Percentiles rank a stretch among this genome's conserved stretches.
phyloP scores from a whole-genome alignment of 1,284 basidiomycete genomes.

The Heterobasidion parviporum region DNA sequence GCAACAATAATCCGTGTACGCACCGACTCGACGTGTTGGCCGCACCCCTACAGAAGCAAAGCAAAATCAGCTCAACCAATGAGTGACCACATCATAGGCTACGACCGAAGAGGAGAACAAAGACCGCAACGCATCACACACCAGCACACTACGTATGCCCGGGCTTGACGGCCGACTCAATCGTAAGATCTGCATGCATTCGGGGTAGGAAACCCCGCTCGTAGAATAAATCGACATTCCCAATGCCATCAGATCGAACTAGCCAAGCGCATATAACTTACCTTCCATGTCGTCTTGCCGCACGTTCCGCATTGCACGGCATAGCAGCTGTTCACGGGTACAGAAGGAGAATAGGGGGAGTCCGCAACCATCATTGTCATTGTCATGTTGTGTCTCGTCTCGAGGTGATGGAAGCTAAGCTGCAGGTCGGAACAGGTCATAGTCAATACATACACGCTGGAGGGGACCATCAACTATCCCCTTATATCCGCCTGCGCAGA shows the following conservation, averaged over 20 bases:
- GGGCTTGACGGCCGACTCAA: too few species aligned
- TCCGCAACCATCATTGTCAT: background rate
- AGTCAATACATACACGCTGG: too few species aligned
- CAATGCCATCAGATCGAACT: too few species aligned
- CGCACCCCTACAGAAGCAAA: conserved; percentile 51
- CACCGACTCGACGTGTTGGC: conserved; percentile 54
- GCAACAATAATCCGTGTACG: conserved; percentile 19
- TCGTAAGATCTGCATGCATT: too few species aligned
- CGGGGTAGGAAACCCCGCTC: too few species aligned
- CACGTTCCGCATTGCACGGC: conserved; percentile 52
- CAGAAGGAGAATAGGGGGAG: background rate
- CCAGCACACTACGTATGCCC: too few species aligned
- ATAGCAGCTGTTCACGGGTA: conserved; percentile 46
- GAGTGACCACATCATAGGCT: background rate
- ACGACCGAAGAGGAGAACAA: background rate
- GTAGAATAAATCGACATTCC: too few species aligned
- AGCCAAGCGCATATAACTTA: conserved; percentile 15
- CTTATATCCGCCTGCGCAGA: too few species aligned
- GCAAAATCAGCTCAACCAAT: conserved; percentile 4
- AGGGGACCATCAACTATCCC: too few species aligned
- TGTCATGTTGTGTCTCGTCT: background rate
- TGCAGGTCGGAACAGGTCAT: too few species aligned
- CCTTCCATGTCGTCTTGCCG: conserved; percentile 70
- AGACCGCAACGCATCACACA: background rate
- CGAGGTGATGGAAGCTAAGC: too few species aligned